phyloP scores from a whole-genome alignment of 768 basidiomycete species.

The Kwoniella europaea region DNA sequence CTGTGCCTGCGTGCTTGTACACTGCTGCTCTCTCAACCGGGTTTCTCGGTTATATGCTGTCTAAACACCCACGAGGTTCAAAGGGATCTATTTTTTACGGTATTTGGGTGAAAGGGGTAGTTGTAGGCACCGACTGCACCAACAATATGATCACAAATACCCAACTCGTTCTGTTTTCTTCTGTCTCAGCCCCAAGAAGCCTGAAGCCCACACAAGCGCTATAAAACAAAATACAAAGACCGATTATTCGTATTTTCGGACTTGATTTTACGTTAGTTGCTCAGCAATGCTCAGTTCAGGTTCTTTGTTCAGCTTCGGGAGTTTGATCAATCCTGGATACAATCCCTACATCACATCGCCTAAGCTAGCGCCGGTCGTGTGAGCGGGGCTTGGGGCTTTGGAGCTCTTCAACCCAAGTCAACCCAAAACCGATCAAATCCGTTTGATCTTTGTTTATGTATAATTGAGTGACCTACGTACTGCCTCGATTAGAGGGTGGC shows the following conservation, averaged over 20 bases:
- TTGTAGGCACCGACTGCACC: neutral
- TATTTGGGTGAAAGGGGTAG: neutral
- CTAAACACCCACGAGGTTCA: neutral
- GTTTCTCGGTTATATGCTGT: neutral
- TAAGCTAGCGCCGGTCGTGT: neutral
- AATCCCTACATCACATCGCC: neutral
- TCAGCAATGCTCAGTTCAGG: neutral
- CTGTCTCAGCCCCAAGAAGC: neutral
- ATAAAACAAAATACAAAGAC: neutral
- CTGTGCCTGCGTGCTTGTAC: neutral
- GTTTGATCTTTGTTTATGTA: neutral
- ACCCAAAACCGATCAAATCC: neutral
- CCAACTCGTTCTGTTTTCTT: neutral
- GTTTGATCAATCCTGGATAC: neutral
- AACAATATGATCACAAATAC: neutral
- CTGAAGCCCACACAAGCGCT: neutral
- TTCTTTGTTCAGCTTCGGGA: no score
- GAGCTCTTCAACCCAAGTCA: no score
- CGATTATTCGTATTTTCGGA: neutral
- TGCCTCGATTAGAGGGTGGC: neutral
- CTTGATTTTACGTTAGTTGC: neutral
- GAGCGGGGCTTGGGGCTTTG: neutral
- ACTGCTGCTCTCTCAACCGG: neutral
- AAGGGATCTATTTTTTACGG: neutral
- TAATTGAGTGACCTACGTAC: neutral